Base-by-base conservation (phyloP, 2,329 filamentous ascomycete species). In the Stromatinia cepivora region DNA sequence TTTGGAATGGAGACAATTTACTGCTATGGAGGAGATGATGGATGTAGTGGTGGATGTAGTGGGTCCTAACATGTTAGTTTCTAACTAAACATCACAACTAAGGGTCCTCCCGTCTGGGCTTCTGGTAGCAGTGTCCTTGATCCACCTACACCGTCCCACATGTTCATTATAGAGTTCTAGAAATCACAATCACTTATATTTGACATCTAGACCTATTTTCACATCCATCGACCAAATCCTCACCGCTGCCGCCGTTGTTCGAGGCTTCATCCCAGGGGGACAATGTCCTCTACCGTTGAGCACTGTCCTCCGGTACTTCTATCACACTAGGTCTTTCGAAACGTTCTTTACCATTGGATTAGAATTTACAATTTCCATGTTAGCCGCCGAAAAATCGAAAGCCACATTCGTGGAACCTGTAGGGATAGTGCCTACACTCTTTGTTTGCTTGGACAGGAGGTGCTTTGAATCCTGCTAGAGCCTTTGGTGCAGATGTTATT, bases 311-410 rank as follows among this genome's bases (percentile, higher is more conserved):
- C 25, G 46, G 28, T 52, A 52, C 34, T 39, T 28, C 34, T 9
- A 25, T 54, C 11, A 78, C 77, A 1, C 81, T 82, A 71, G 82
- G 82, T 9, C 75, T 84, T 36, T 84, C 50, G 82, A 84, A 72
- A 82, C 82, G 71, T 79, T 85, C 58, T 74, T 84, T 4, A 83
- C 82, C 10, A 79, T 81, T 4, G 79, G 83, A 70, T 72, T 84
- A 22, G 80, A 83, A 9, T 83, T 84, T 70, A 82, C 81, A 25
- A 83, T 84, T 65, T 82, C 83, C 74, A 84, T 84, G 81, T 78
- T 84, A 34, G 82, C 82, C 45, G 82, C 81, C 31, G 82, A 84
- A 74, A 84, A 84, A 74, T 81, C 83, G 69, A 78, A 79, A 15
- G 81, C 79, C 1, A 84, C 81, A 1, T 83, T 83, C 70, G 80